Evolutionary conservation across 2,329 filamentous ascomycete species (phyloP).

Genomic region (Geosmithia putterillii): DNA sequence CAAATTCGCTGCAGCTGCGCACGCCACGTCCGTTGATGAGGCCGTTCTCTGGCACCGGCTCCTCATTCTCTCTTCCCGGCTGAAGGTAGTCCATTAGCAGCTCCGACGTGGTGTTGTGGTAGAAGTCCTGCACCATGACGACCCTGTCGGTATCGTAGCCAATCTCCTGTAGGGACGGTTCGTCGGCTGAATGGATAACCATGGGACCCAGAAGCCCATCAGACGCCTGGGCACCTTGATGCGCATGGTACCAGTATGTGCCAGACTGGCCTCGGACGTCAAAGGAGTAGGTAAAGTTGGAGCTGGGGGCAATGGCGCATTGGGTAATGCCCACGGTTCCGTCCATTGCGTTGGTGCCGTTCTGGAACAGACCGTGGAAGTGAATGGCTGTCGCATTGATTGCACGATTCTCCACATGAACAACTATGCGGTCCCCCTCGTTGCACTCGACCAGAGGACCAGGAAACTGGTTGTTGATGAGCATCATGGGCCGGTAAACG

Average conservation of each 20-base stretch:
- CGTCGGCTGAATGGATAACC: slow-evolving; percentile 39
- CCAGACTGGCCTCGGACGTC: slow-evolving; percentile 38
- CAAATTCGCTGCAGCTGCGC: slow-evolving; percentile 20
- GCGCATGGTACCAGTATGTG: slow-evolving; percentile 49
- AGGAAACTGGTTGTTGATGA: slow-evolving; percentile 66
- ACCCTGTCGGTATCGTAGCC: slow-evolving; percentile 30
- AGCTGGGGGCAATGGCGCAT: slow-evolving; percentile 32
- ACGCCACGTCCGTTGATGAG: slow-evolving; percentile 44
- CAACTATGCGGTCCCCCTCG: slow-evolving; percentile 58
- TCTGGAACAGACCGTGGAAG: slow-evolving; percentile 50
- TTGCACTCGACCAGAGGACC: slow-evolving; percentile 62
- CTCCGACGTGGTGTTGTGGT: not conserved
- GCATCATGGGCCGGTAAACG: slow-evolving; percentile 44
- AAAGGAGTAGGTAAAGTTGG: slow-evolving; percentile 38
- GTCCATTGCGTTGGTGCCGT: slow-evolving; percentile 39
- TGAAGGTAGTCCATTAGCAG: slow-evolving; percentile 26
- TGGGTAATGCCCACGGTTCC: slow-evolving; percentile 47
- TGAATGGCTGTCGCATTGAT: slow-evolving; percentile 49
- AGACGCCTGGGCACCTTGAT: slow-evolving; percentile 40
- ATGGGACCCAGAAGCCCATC: slow-evolving; percentile 49
- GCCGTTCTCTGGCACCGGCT: slow-evolving; percentile 53
- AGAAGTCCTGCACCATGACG: slow-evolving; percentile 38
- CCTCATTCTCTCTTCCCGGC: slow-evolving; percentile 24
- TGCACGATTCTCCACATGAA: slow-evolving; percentile 55
- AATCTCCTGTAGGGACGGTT: slow-evolving; percentile 41